phyloP scores from a whole-genome alignment of 1,139 yeast species.

The Ashbya aceris region DNA sequence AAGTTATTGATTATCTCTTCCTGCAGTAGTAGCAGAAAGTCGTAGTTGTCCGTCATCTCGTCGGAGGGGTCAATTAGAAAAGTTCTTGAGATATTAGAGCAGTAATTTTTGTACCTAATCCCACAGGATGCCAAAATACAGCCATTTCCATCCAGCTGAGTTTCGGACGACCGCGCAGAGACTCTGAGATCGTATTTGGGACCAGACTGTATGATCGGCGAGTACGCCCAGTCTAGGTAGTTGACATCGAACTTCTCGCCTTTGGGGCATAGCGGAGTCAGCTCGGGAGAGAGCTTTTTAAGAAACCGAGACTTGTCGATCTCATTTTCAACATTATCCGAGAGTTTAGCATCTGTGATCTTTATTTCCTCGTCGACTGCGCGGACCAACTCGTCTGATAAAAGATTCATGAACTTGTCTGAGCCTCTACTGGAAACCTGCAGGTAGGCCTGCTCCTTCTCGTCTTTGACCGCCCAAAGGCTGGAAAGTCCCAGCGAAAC shows the following conservation, averaged over 20 bases:
- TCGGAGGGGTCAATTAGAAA: slow-evolving; percentile 84
- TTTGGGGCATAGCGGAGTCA: slow-evolving; percentile 33
- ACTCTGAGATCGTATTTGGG: slow-evolving; percentile 79
- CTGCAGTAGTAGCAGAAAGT: slow-evolving; percentile 62
- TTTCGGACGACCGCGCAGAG: slow-evolving; percentile 67
- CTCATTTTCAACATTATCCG: slow-evolving; percentile 71
- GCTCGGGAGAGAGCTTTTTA: slow-evolving; percentile 51
- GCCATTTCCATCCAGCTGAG: slow-evolving; percentile 62
- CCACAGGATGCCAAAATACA: slow-evolving; percentile 81
- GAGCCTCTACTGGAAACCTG: slow-evolving; percentile 72
- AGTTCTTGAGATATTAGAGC: slow-evolving; percentile 82
- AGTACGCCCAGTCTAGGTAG: slow-evolving; percentile 86
- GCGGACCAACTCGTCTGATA: slow-evolving; percentile 82
- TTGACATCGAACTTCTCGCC: slow-evolving; percentile 60
- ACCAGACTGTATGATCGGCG: slow-evolving; percentile 87
- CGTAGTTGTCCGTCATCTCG: slow-evolving; percentile 71
- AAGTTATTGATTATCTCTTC: slow-evolving; percentile 44
- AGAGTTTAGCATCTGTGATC: slow-evolving; percentile 61
- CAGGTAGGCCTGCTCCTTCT: slow-evolving; percentile 58
- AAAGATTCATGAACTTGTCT: slow-evolving; percentile 69
- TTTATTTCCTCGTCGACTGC: slow-evolving; percentile 80
- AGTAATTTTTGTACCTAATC: slow-evolving; percentile 78
- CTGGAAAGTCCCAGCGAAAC: slow-evolving; percentile 45
- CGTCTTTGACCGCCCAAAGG: slow-evolving; percentile 70
- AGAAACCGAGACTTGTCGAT: slow-evolving; percentile 73